Evolutionary conservation across 2,329 filamentous ascomycete genomes (phyloP), one percentile per base, ranked within the genome.

Genomic region (Exserohilum turcica): DNA sequence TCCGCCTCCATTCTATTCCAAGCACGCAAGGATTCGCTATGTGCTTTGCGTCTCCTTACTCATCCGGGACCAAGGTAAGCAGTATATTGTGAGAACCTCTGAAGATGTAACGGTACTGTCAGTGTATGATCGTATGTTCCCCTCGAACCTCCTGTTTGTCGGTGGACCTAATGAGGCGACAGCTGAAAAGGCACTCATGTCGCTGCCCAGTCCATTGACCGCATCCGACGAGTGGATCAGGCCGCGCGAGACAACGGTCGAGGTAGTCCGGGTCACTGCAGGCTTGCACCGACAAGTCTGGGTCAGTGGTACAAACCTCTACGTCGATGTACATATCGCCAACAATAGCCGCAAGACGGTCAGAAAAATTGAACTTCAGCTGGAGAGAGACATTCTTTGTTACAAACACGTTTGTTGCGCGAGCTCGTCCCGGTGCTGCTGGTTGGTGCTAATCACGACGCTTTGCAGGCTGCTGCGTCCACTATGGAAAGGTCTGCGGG

Each of bases 261-360:
- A 83, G 53, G 75, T 73, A 8, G 67, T 83, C 19, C 75, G 74
- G 48, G 64, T 83, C 15, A 83, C 80, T 16, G 81, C 81, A 24
- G 80, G 80, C 6, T 63, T 84, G 7, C 81, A 84, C 64, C 77
- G 82, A n/a, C 81, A 84, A 65, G 82, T 82, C 24, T 84, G 82
- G 82, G 80, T 84, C 48, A 83, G 80, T 58, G 82, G 81, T 13
- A 80, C 79, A 18, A 80, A 74, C 58, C 78, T 84, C 29, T 84
- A 83, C 54, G 78, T 82, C 13, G 81, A 84, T 57, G 74, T 83
- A 3, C 79, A 82, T 49, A 72, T 83, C 32, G 70, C 72, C 35
- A 84, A 84, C 61, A 77, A 76, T 36, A 81, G 76, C 54, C 76
- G 75, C 28, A 83, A 80, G 60, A 68, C 65, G 0, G 72, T 83